Evolutionary conservation across 805 yeast species (phyloP).

Genomic region (Saturnispora galanensis): DNA sequence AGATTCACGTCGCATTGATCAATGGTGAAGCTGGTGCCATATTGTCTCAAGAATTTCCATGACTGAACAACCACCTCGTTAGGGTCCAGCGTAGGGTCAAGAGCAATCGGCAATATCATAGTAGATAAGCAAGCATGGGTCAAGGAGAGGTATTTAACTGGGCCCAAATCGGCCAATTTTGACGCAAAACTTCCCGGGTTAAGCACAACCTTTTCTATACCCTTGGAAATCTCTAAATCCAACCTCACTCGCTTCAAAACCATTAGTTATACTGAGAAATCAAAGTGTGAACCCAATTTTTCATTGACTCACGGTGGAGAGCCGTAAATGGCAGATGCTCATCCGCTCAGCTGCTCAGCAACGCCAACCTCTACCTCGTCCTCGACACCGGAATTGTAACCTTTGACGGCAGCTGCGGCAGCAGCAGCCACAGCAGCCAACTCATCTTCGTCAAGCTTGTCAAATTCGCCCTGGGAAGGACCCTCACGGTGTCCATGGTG

Average conservation of each 20-base stretch:
- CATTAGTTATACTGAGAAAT: too few relatives aligned
- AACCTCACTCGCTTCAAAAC: too few relatives aligned
- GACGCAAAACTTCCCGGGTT: not conserved
- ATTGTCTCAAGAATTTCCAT: constrained; percentile 25
- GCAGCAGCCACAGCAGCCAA: constrained; percentile 28
- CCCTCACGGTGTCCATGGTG: not conserved
- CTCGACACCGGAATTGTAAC: constrained; percentile 7
- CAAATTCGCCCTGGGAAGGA: constrained; percentile 1
- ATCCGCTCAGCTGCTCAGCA: too few relatives aligned
- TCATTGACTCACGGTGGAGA: too few relatives aligned
- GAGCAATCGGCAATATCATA: not conserved
- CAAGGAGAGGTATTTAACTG: not conserved
- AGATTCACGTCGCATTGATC: constrained; percentile 30
- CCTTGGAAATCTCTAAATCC: not conserved
- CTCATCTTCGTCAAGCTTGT: constrained; percentile 17
- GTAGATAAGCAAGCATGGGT: not conserved
- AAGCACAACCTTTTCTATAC: not conserved
- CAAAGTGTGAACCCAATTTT: too few relatives aligned
- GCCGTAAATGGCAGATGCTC: too few relatives aligned
- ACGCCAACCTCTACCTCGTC: too few relatives aligned
- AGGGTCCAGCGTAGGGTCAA: not conserved
- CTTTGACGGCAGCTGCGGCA: constrained; percentile 19
- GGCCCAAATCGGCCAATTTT: not conserved
- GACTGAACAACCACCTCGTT: constrained; percentile 32
- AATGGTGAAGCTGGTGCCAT: constrained; percentile 34